Base-by-base conservation (phyloP, 176 grass and related monocot species). In the Melocanna baccifera region DNA sequence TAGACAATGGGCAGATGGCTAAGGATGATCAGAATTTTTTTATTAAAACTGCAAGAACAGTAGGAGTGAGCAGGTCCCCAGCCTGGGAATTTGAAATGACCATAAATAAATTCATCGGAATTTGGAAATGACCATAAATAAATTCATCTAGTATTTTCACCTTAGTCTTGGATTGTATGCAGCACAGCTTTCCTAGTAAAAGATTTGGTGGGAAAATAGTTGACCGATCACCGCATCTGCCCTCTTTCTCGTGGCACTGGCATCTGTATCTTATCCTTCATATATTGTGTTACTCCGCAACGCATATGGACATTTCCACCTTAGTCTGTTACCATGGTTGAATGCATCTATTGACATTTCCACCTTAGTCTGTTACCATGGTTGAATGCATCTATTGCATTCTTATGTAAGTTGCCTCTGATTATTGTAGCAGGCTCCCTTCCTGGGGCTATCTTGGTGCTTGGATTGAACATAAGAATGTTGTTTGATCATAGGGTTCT, bases 401-500 rank as follows among this genome's bases (percentile, higher is more conserved):
- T 73, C 19, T 76, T 76, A 30, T 84, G 42, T 68, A 68, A 68
- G 73, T 22, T 68, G 7, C 23, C 55, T 32, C 73, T 55, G 41
- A 20, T 34, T 77, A n/a, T 13, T 29, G 23, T 46, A 77, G 12
- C 25, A 32, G 73, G 12, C 43, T 71, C 53, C 41, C 20, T 68
- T 51, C 61, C 12, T 78, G 40, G 19, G 20, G 34, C 19, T 11
- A 40, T 25, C 46, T 72, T 80, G 11, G 47, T 26, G 65, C 51
- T 81, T 87, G 48, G 57, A 8, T 48, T 66, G 70, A 36, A 45
- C 7, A 71, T 50, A 86, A 23, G 37, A 61, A 37, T 67, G 12
- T 76, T 82, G 66, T 40, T 77, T 90, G 83, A 34, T 40, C 36
- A 57, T 40, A 77, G 1, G 12, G 23, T 58, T 41, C 34, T 47